Percentiles rank a stretch among this genome's conserved stretches.
phyloP scores from a whole-genome alignment of 2,329 filamentous ascomycete species.

The Exserohilum rostratum region DNA sequence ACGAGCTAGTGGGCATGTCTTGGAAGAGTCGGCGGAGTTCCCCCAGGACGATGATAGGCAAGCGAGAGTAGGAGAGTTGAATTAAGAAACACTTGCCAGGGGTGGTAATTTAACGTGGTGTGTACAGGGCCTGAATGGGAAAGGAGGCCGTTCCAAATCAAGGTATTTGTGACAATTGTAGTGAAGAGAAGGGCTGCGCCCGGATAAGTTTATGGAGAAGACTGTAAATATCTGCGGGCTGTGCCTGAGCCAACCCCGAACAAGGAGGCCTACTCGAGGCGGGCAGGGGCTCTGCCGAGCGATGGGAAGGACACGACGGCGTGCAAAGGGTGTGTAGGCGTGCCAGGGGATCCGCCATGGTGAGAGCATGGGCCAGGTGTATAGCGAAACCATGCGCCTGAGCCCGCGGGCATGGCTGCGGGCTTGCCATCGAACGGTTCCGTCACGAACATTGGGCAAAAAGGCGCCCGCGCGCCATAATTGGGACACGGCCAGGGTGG shows the following conservation, averaged over 20 bases:
- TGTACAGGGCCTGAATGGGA: slow-evolving; percentile 34
- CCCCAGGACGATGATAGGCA: slow-evolving; percentile 38
- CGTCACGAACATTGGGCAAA: slow-evolving; percentile 37
- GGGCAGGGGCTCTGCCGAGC: slow-evolving; percentile 15
- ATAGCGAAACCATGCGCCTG: slow-evolving; percentile 36
- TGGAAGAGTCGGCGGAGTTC: slow-evolving; percentile 33
- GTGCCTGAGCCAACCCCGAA: slow-evolving; percentile 44
- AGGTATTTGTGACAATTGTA: slow-evolving; percentile 39
- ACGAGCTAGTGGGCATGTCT: slow-evolving; percentile 42
- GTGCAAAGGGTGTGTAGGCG: slow-evolving; percentile 27
- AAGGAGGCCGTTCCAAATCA: slow-evolving; percentile 43
- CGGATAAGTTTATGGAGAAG: slow-evolving; percentile 32
- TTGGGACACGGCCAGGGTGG: slow-evolving; percentile 32
- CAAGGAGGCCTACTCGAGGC: slow-evolving; percentile 24
- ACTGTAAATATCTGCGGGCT: slow-evolving; percentile 49
- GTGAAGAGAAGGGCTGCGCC: slow-evolving; percentile 39
- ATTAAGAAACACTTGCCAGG: slow-evolving; percentile 38
- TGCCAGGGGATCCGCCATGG: slow-evolving; percentile 33
- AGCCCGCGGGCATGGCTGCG: slow-evolving; percentile 44
- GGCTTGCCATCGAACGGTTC: slow-evolving; percentile 46
- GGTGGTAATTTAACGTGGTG: slow-evolving; percentile 32
- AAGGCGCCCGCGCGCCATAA: slow-evolving; percentile 38
- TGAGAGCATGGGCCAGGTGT: slow-evolving; percentile 34
- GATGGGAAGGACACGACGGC: slow-evolving; percentile 38
- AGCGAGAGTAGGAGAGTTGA: slow-evolving; percentile 35